These are phyloP conservation scores for Colletotrichum trifolii DNA, from an alignment of 2,329 filamentous ascomycete species.

Conservation along the genomic window DNA sequence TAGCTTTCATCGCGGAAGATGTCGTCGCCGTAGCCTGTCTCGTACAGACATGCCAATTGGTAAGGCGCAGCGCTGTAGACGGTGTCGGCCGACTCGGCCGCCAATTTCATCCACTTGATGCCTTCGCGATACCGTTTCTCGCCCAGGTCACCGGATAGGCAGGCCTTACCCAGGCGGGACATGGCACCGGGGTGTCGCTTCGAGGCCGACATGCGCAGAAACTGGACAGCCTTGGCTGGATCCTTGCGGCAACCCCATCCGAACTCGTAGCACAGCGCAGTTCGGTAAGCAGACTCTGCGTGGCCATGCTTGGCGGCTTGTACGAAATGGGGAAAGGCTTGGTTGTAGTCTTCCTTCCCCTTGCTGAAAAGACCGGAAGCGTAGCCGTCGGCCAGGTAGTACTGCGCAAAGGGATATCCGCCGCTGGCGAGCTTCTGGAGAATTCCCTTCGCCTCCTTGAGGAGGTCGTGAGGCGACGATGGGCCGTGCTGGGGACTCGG, in stretches of 20 bases:
- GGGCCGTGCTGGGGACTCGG: constrained; percentile 59
- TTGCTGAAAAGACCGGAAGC: constrained; percentile 96
- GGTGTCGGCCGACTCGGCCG: constrained; percentile 85
- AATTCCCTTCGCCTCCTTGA: constrained; percentile 90
- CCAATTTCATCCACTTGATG: constrained; percentile 95
- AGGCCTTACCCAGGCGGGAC: constrained; percentile 90
- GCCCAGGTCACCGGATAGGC: constrained; percentile 88
- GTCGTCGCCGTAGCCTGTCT: constrained; percentile 93
- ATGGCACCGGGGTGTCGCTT: constrained; percentile 97
- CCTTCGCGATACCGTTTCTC: constrained; percentile 89
- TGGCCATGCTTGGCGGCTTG: constrained; percentile 97
- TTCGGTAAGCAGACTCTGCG: constrained; percentile 93
- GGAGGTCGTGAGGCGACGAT: constrained; percentile 71
- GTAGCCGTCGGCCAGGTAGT: constrained; percentile 95
- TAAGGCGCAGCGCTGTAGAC: constrained; percentile 96
- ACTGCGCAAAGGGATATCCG: constrained; percentile 96
- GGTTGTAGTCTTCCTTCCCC: constrained; percentile 89
- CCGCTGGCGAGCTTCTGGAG: constrained; percentile 86
- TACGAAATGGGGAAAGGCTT: constrained; percentile 91
- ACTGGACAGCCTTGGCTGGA: constrained; percentile 91
- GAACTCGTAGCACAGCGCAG: constrained; percentile 96
- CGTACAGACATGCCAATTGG: constrained; percentile 88
- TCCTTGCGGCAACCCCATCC: constrained; percentile 96
- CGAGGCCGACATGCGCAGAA: constrained; percentile 87
- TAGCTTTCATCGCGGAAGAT: constrained; percentile 92